phyloP scores from a whole-genome alignment of 495 filamentous ascomycete species.

The Podospora comata region DNA sequence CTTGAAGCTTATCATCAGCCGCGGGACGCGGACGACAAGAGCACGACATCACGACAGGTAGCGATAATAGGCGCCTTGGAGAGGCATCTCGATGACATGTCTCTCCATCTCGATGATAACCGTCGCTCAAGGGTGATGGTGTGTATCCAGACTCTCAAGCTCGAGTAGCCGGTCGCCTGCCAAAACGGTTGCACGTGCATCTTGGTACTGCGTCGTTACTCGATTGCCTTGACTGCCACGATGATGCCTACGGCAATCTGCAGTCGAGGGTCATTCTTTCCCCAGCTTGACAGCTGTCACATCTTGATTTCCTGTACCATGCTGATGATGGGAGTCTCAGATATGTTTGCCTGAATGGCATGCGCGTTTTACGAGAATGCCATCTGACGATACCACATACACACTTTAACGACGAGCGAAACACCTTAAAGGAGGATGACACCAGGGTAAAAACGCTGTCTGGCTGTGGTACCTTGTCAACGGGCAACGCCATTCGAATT shows the following conservation, averaged over 20 bases:
- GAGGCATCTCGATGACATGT: background rate
- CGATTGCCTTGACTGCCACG: background rate
- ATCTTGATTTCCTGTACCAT: background rate
- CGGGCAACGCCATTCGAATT: background rate
- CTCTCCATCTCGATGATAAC: background rate
- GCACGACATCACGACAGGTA: background rate
- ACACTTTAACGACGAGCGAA: no score
- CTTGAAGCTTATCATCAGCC: no score
- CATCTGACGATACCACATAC: background rate
- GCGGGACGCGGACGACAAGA: no score
- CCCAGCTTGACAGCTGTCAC: background rate
- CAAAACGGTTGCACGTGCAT: background rate
- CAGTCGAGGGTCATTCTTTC: background rate
- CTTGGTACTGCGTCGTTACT: background rate
- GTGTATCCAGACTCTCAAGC: background rate
- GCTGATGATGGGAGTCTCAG: background rate
- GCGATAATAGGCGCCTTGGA: background rate
- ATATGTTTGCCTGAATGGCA: background rate
- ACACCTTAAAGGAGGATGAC: background rate
- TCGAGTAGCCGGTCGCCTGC: background rate
- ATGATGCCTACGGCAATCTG: background rate
- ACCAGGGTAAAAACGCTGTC: background rate
- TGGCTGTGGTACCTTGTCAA: background rate
- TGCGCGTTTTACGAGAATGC: background rate
- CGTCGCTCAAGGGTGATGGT: background rate